phyloP scores from a whole-genome alignment of 2,329 filamentous ascomycete genomes.

The Fonsecaea pedrosoi region DNA sequence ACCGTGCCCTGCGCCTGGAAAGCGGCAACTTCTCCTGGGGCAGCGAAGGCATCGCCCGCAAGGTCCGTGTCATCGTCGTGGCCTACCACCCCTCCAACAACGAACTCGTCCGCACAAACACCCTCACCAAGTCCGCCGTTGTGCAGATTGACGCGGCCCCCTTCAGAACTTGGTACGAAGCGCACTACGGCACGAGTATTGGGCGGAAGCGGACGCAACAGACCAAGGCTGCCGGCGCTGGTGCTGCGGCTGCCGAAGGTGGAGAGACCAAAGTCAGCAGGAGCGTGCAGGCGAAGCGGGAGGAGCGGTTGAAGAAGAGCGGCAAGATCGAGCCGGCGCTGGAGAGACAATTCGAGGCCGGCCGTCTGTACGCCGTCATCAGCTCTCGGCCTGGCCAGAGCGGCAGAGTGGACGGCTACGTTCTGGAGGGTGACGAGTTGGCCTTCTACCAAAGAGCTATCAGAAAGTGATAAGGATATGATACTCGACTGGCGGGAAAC shows the following conservation, averaged over 20 bases:
- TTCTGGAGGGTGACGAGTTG: constrained; percentile 98
- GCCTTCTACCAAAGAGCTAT: constrained; percentile 99
- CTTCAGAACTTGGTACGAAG: constrained; percentile 99
- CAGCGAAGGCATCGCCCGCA: constrained; percentile 96
- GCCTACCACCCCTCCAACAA: constrained; percentile 99
- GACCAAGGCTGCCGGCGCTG: constrained; percentile 62
- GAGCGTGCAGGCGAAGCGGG: constrained; percentile 95
- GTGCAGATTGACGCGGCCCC: constrained; percentile 98
- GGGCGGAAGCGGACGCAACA: constrained; percentile 90
- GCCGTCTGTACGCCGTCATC: constrained; percentile 93
- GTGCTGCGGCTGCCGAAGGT: constrained; percentile 55
- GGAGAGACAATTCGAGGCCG: constrained; percentile 99
- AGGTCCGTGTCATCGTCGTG: constrained; percentile 98
- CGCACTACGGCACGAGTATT: constrained; percentile 92
- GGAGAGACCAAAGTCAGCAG: constrained; percentile 86
- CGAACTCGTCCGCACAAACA: constrained; percentile 99
- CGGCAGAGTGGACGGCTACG: constrained; percentile 94
- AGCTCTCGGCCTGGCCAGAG: constrained; percentile 95
- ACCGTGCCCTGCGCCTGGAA: constrained; percentile 98
- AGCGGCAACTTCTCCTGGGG: constrained; percentile 99
- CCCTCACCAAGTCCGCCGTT: constrained; percentile 97
- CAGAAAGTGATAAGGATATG: constrained; percentile 76
- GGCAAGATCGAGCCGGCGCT: constrained; percentile 93
- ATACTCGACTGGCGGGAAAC: not conserved
- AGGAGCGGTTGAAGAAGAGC: constrained; percentile 75